Percentiles rank a stretch among this genome's conserved stretches.
Conservation (phyloP, 192 early-diverging fungal genomes). For the Backusella circina region DNA sequence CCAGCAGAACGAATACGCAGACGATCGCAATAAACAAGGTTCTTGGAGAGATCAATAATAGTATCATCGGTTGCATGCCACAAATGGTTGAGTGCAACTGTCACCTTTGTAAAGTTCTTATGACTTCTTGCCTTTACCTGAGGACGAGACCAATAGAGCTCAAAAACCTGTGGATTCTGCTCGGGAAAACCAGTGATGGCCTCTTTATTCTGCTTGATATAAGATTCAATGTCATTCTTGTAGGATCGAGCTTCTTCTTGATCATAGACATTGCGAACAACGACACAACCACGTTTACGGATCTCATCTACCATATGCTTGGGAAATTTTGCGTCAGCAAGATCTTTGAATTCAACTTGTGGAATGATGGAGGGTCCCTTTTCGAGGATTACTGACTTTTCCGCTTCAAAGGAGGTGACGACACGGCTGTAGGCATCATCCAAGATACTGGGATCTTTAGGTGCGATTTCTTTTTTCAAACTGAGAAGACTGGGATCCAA, state of each 20-base stretch:
- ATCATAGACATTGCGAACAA: slow-evolving; percentile 17
- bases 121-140: slow-evolving; percentile 23
- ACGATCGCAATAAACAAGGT: slow-evolving; percentile 27
- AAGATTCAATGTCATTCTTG: slow-evolving; percentile 15
- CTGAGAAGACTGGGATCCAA: slow-evolving; percentile 17
- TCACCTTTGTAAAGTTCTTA: slow-evolving; percentile 5
- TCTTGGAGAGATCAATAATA: slow-evolving; percentile 24
- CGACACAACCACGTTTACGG: slow-evolving; percentile 22
- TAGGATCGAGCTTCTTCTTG: slow-evolving; percentile 12
- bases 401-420: neutral
- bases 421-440: slow-evolving; percentile 11
- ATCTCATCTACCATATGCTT: slow-evolving; percentile 2
- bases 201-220: slow-evolving; percentile 9
- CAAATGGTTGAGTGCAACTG: slow-evolving; percentile 18
- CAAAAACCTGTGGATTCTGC: slow-evolving; percentile 20
- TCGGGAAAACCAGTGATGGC: neutral
- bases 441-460: neutral
- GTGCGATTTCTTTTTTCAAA: slow-evolving; percentile 18
- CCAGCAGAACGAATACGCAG: slow-evolving; percentile 20
- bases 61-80: slow-evolving; percentile 18
- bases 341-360: slow-evolving; percentile 11
- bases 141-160: slow-evolving; percentile 27
- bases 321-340: slow-evolving; percentile 6
- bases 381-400: slow-evolving; percentile 8
- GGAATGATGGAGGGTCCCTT: slow-evolving; percentile 15